Evolutionary conservation across 345 rosid genomes (phyloP).

Genomic region (Bruguiera gymnorhiza): DNA sequence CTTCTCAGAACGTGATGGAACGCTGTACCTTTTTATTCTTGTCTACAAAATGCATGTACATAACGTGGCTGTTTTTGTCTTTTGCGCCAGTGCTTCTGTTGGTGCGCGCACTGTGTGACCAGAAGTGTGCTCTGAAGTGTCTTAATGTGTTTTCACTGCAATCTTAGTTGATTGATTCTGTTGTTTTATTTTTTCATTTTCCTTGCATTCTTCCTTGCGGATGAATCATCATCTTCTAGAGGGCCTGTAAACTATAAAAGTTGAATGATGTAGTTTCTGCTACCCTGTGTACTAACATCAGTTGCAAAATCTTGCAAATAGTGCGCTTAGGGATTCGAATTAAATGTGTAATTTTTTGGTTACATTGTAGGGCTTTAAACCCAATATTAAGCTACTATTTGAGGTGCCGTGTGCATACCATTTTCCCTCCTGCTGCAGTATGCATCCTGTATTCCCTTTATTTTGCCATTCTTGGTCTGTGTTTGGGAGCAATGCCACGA

Average conservation of each 20-base stretch:
- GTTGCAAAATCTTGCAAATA: too few relatives aligned
- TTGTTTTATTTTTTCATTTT: background rate
- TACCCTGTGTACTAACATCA: too few relatives aligned
- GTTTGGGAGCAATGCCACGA: too few relatives aligned
- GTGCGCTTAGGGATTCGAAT: too few relatives aligned
- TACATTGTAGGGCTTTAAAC: too few relatives aligned
- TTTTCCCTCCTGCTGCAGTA: too few relatives aligned
- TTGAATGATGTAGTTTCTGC: background rate
- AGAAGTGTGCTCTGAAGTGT: background rate
- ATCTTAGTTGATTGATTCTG: background rate
- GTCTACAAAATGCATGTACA: background rate
- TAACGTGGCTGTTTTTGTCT: background rate
- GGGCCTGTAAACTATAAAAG: background rate
- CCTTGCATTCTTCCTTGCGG: background rate
- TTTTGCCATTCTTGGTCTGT: too few relatives aligned
- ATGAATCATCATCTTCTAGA: background rate
- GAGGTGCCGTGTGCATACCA: too few relatives aligned
- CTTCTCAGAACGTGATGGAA: slow-evolving; percentile 1
- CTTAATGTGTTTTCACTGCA: background rate
- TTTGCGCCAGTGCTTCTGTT: background rate
- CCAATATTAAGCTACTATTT: too few relatives aligned
- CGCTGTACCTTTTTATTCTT: background rate
- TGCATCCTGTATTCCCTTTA: too few relatives aligned
- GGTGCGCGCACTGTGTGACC: too few relatives aligned
- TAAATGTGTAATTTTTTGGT: too few relatives aligned